Base-by-base conservation (phyloP, 2,329 filamentous ascomycete genomes). In the Colletotrichum orbiculare region DNA sequence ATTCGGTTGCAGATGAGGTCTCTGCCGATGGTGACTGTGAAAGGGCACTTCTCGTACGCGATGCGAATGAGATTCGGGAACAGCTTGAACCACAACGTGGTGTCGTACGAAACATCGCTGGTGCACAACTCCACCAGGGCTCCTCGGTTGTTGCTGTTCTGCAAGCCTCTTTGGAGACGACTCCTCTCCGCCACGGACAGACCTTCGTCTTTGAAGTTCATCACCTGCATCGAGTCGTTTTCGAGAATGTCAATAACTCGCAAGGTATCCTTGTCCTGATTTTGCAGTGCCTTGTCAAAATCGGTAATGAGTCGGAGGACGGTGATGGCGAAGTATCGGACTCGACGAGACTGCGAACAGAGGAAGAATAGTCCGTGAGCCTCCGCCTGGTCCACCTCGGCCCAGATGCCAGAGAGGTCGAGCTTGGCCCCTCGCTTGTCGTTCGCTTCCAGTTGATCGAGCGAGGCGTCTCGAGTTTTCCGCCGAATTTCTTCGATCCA, bases 401-500 rank as follows among this genome's bases (percentile, higher is more conserved):
- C 93, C 83, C 94, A 93, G 3, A 97, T 90, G 61, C 91, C 92
- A 0, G 94, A 96, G 38, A 97, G 80, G 77, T 97, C 94, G 37
- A 97, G 85, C 66, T 93, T 91, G 64, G 92, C 81, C 11, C 89
- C 92, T 60, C 93, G 85, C 69, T 87, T 93, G 43, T 91, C 91
- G n/a, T 81, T 84, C 17, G 88, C 85, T 50, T 94, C 92, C 7
- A 84, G 79, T 3, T 85, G 82, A 37, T 93, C 89, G 1, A 87
- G 82, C 6, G 87, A 85, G 8, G 89, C 90, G 66, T 94, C 92
- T 69, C 89, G 90, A 2, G 89, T 92, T 73, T 96, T 97, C 68
- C 91, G 89, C 73, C 92, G 91, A 67, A 99, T 96, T 73, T 98
- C 95, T 67, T 97, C 94, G 55, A 97, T 97, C 96, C 96, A 99